These are phyloP conservation scores for Phaeosphaeria sp. DNA, from an alignment of 2,329 filamentous ascomycete genomes.

Conservation along the genomic window DNA sequence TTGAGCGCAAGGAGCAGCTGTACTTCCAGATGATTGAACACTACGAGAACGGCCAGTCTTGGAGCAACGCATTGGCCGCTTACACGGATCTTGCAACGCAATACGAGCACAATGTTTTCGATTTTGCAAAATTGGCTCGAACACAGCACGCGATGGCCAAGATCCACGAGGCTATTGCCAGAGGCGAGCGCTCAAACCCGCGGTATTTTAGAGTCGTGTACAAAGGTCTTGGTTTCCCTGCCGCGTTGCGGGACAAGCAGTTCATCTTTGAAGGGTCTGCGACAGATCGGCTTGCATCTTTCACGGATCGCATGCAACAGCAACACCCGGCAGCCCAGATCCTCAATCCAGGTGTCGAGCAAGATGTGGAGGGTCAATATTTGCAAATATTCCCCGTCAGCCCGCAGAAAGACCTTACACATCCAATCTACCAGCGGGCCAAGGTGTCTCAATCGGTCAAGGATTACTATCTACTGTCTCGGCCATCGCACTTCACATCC, in stretches of 20 bases:
- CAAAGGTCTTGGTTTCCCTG: slow-evolving; percentile 85
- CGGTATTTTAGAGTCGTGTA: slow-evolving; percentile 93
- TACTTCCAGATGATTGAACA: slow-evolving; percentile 96
- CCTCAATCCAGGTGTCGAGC: slow-evolving; percentile 70
- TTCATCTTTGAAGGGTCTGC: slow-evolving; percentile 88
- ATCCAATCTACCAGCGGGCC: slow-evolving; percentile 87
- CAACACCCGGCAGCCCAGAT: slow-evolving; percentile 88
- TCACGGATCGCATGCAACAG: slow-evolving; percentile 90
- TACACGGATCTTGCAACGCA: slow-evolving; percentile 92
- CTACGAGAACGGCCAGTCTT: slow-evolving; percentile 93
- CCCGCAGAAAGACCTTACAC: slow-evolving; percentile 79
- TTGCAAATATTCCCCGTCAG: slow-evolving; percentile 81
- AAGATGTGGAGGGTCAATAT: slow-evolving; percentile 90
- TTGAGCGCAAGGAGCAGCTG: slow-evolving; percentile 89
- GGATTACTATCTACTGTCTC: slow-evolving; percentile 83
- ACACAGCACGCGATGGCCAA: slow-evolving; percentile 89
- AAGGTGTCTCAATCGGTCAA: slow-evolving; percentile 81
- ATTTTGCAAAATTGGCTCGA: slow-evolving; percentile 89
- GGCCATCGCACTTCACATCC: slow-evolving; percentile 79
- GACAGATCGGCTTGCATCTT: slow-evolving; percentile 77
- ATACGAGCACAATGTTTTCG: slow-evolving; percentile 87
- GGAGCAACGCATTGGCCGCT: slow-evolving; percentile 84
- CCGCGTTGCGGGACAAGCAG: slow-evolving; percentile 82
- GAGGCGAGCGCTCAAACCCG: slow-evolving; percentile 77
- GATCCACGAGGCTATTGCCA: slow-evolving; percentile 87